A percentile compares a stretch with the other conserved stretches of the same genome.
Evolutionary conservation across 2,329 filamentous ascomycete genomes (phyloP).

Genomic region (Leptoxyphium fumago): DNA sequence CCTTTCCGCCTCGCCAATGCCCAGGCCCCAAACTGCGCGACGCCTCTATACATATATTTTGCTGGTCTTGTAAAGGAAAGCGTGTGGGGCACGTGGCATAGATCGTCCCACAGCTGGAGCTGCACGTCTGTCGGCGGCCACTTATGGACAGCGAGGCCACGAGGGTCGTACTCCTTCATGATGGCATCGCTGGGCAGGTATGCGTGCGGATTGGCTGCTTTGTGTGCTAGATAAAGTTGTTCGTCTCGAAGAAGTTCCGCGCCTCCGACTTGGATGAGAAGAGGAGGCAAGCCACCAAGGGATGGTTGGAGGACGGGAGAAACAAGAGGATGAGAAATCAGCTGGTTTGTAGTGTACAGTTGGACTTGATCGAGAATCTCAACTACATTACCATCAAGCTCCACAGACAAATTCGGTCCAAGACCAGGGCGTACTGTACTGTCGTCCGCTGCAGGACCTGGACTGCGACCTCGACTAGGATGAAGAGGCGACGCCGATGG

Average conservation of each 20-base stretch:
- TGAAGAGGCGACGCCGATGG: conserved; percentile 6
- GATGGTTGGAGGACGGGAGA: conserved; percentile 80
- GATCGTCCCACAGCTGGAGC: conserved; percentile 87
- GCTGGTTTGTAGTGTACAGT: conserved; percentile 68
- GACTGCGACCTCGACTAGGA: conserved; percentile 11
- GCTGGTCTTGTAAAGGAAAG: conserved; percentile 93
- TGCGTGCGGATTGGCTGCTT: conserved; percentile 67
- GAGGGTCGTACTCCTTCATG: conserved; percentile 47
- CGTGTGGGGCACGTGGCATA: conserved; percentile 84
- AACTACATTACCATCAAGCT: conserved; percentile 55
- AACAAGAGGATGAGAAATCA: conserved; percentile 75
- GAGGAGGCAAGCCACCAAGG: conserved; percentile 73
- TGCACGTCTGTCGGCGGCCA: conserved; percentile 83
- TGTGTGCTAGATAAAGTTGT: conserved; percentile 89
- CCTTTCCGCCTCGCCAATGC: conserved; percentile 71
- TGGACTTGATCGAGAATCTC: conserved; percentile 86
- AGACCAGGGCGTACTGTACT: conserved; percentile 6
- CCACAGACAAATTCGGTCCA: conserved; percentile 41
- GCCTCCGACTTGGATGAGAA: conserved; percentile 75
- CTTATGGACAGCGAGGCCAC: conserved; percentile 38
- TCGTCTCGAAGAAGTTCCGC: conserved; percentile 85
- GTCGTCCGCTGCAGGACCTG: neutral
- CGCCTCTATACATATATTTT: conserved; percentile 86
- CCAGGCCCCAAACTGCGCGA: conserved; percentile 91
- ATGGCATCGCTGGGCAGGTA: conserved; percentile 56